Evolutionary conservation across 169 alveolate species (phyloP).

Genomic region (Eimeria tenella): DNA sequence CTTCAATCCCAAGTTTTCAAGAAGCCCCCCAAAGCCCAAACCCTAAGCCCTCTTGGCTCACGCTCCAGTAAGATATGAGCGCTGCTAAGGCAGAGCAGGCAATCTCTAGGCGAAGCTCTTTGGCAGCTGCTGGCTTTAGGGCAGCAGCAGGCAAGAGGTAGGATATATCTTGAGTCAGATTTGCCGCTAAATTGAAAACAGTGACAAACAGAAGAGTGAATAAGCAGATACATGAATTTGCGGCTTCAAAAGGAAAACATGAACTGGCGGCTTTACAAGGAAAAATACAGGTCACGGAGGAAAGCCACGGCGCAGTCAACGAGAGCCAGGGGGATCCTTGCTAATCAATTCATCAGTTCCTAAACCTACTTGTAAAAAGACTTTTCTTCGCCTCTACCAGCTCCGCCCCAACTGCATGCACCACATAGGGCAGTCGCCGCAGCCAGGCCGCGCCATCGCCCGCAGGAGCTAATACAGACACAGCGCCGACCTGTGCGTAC

Average conservation of each 20-base stretch:
- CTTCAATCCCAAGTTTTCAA: neutral
- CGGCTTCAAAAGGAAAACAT: neutral
- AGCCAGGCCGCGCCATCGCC: conserved; percentile 4
- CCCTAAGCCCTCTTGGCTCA: conserved; percentile 29
- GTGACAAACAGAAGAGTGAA: neutral
- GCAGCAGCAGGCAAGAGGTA: conserved; percentile 18
- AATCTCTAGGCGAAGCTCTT: conserved; percentile 4
- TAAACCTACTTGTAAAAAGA: neutral
- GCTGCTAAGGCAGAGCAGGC: conserved; percentile 36
- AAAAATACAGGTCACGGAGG: too few relatives aligned
- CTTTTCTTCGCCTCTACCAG: neutral
- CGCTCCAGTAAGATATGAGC: conserved; percentile 46
- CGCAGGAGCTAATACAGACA: neutral
- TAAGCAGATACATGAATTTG: neutral
- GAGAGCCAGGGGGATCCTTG: too few relatives aligned
- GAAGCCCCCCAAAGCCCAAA: neutral
- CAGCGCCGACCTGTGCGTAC: neutral
- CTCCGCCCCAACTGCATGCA: conserved; percentile 36
- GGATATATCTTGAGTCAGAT: neutral
- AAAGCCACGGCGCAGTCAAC: too few relatives aligned
- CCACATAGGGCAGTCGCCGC: neutral
- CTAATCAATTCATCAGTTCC: too few relatives aligned
- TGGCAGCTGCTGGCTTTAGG: conserved; percentile 24
- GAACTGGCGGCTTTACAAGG: neutral
- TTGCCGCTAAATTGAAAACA: neutral